Conservation (phyloP, 306 rosid genomes). For the Prunus padus region DNA sequence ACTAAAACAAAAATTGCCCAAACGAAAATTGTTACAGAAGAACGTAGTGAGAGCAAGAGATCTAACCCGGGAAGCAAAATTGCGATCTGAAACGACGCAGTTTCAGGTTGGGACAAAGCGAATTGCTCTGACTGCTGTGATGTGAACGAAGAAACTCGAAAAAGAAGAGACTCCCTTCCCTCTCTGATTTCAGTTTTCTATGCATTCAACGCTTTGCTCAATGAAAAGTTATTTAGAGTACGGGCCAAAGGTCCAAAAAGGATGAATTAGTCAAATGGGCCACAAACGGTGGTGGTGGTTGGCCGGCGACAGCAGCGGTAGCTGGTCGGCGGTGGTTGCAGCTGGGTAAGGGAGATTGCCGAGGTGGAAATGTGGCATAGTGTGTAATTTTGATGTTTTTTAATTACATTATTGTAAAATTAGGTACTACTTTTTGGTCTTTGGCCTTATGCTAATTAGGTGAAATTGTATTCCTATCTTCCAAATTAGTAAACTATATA, state of each 20-base stretch:
- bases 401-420: too few species aligned
- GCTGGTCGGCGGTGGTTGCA: too few species aligned
- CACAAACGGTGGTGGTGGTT: too few species aligned
- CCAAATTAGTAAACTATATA: too few species aligned
- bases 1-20: neutral
- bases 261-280: neutral
- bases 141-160: neutral
- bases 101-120: slow-evolving; percentile 3
- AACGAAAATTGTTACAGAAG: neutral
- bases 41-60: neutral
- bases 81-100: slow-evolving; percentile 5
- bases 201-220: neutral
- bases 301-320: too few species aligned
- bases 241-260: neutral
- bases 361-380: too few species aligned
- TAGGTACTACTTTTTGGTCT: too few species aligned
- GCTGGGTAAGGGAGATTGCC: too few species aligned
- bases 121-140: neutral
- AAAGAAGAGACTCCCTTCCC: neutral
- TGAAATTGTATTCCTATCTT: too few species aligned
- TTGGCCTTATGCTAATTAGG: too few species aligned
- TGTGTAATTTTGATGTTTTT: too few species aligned
- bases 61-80: neutral
- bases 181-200: neutral
- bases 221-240: neutral